phyloP scores from a whole-genome alignment of 2,329 filamentous ascomycete genomes.

The Xylariaceae sp. region DNA sequence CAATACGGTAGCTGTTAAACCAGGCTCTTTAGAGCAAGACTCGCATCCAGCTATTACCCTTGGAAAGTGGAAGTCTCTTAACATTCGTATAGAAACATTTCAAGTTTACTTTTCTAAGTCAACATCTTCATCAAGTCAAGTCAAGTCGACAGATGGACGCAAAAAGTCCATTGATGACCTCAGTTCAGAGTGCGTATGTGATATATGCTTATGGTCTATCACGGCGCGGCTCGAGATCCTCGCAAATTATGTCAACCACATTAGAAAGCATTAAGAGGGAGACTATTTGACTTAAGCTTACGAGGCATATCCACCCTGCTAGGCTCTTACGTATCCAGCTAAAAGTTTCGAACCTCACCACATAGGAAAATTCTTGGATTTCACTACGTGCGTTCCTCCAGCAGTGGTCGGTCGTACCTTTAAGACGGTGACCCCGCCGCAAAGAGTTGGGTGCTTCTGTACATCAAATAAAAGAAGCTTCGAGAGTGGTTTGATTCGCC shows the following conservation, averaged over 20 bases:
- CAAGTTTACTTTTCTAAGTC: no score
- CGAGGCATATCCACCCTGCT: slow-evolving; percentile 10
- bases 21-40: no score
- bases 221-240: neutral
- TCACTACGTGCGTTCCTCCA: neutral
- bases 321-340: slow-evolving; percentile 12
- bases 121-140: no score
- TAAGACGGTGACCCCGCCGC: neutral
- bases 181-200: neutral
- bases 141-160: neutral
- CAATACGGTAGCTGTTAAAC: no score
- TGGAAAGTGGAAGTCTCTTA: no score
- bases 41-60: no score
- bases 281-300: neutral
- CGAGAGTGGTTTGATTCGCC: neutral
- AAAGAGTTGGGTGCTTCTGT: neutral
- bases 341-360: slow-evolving; percentile 12
- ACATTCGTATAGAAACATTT: no score
- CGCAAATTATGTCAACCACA: slow-evolving; percentile 6
- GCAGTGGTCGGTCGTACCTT: neutral
- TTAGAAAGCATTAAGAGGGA: slow-evolving; percentile 4
- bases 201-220: neutral
- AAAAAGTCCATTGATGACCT: neutral
- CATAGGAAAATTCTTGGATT: slow-evolving; percentile 1
- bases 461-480: no score